Percentiles rank a stretch among this genome's conserved stretches.
phyloP scores from a whole-genome alignment of 306 rosid species.

The Hippophae gyantsensis region DNA sequence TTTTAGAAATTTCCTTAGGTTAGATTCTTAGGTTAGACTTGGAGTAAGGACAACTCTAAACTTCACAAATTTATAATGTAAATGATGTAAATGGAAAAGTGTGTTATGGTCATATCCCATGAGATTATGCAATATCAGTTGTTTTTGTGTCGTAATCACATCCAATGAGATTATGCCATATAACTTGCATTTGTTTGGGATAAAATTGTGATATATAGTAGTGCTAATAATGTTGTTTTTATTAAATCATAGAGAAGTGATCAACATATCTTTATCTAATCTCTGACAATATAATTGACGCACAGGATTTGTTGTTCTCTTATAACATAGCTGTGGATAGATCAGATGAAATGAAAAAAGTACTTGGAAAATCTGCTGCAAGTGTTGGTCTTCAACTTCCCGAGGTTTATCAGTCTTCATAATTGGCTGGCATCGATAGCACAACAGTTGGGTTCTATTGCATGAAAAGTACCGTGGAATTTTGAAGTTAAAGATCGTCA shows the following conservation, averaged over 20 bases:
- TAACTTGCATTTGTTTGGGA: no score
- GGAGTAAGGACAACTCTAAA: no score
- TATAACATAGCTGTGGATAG: conserved; percentile 92
- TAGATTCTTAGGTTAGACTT: no score
- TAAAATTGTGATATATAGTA: no score
- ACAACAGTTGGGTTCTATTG: not conserved
- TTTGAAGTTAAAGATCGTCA: not conserved
- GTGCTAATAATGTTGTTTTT: no score
- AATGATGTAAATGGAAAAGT: no score
- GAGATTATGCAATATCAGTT: no score
- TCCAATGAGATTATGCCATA: no score
- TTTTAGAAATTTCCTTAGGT: no score
- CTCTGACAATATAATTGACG: conserved; percentile 10
- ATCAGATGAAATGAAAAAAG: conserved; percentile 63
- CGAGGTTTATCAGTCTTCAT: conserved; percentile 53
- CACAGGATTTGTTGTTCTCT: conserved; percentile 79
- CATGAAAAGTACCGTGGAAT: not conserved
- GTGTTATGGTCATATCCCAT: no score
- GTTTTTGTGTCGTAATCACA: no score
- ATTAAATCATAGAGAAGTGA: not conserved
- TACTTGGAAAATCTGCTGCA: conserved; percentile 84
- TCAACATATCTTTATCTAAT: not conserved
- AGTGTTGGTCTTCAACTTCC: conserved; percentile 92
- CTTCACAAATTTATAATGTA: no score
- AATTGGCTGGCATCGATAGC: not conserved